phyloP scores from a whole-genome alignment of 305 asterid species.

The Fraxinus platypoda region DNA sequence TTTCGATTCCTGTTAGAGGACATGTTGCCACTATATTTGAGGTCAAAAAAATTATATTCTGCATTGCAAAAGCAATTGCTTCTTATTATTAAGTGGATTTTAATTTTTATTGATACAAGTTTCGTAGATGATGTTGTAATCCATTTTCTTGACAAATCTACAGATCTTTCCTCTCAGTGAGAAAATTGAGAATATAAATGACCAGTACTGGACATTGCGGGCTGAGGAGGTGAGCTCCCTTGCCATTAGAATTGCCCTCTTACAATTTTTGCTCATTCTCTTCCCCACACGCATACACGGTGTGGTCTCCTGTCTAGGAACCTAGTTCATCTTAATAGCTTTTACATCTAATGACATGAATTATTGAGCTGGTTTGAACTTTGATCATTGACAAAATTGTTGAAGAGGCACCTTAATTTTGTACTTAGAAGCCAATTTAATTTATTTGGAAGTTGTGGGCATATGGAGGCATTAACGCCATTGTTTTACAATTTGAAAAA shows the following conservation, averaged over 20 bases:
- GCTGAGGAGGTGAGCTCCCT: slow-evolving; percentile 63
- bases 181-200: slow-evolving; percentile 74
- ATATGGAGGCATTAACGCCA: not conserved
- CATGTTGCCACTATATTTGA: not conserved
- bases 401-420: not conserved
- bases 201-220: slow-evolving; percentile 75
- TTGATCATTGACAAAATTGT: not conserved
- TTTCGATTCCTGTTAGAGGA: not conserved
- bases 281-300: not conserved
- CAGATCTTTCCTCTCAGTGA: slow-evolving; percentile 61
- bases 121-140: slow-evolving; percentile 8
- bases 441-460: not conserved
- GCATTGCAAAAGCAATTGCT: not conserved
- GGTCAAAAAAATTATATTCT: not conserved
- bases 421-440: not conserved
- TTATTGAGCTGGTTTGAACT: not conserved
- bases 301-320: not conserved
- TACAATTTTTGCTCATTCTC: slow-evolving; percentile 9
- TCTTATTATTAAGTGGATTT: slow-evolving; percentile 4
- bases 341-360: not conserved
- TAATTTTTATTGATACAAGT: slow-evolving; percentile 2
- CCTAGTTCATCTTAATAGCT: not conserved
- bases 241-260: slow-evolving; percentile 2
- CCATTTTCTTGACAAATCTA: slow-evolving; percentile 21
- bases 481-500: not conserved